Conservation (phyloP, 1,284 basidiomycete species). For the Golubevia sp. region DNA sequence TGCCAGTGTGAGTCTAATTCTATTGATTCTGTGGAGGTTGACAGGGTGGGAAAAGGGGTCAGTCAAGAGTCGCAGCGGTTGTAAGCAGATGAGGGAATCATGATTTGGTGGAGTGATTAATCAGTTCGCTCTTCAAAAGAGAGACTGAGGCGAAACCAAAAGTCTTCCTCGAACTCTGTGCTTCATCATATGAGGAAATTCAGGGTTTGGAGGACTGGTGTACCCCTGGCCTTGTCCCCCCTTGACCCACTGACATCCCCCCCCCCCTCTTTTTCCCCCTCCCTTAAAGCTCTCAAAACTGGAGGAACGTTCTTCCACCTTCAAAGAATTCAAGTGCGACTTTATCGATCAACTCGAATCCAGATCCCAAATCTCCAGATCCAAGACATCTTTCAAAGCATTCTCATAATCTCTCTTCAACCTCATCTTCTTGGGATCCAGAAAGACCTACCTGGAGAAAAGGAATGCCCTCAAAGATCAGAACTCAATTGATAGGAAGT, state of each 20-base stretch:
- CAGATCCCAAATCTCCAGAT: slow-evolving; percentile 34
- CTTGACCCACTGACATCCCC: too few relatives aligned
- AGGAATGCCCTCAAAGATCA: slow-evolving; percentile 53
- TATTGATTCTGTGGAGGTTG: too few relatives aligned
- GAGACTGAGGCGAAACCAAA: too few relatives aligned
- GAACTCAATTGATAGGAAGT: slow-evolving; percentile 46
- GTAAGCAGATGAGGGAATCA: too few relatives aligned
- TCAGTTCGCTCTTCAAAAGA: too few relatives aligned
- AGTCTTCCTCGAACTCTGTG: too few relatives aligned
- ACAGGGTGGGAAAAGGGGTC: too few relatives aligned
- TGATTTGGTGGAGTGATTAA: too few relatives aligned
- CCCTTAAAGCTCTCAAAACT: slow-evolving; percentile 36
- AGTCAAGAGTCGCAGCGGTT: too few relatives aligned
- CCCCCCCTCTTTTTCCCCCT: not conserved
- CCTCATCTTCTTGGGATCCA: slow-evolving; percentile 23
- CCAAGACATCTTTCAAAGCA: slow-evolving; percentile 19
- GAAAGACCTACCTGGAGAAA: slow-evolving; percentile 44
- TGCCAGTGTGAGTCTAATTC: slow-evolving; percentile 32
- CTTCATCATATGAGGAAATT: too few relatives aligned
- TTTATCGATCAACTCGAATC: slow-evolving; percentile 31
- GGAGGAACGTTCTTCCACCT: slow-evolving; percentile 40
- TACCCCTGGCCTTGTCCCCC: too few relatives aligned
- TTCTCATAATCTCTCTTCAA: not conserved
- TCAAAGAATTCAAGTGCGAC: slow-evolving; percentile 27
- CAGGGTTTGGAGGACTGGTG: too few relatives aligned